Conservation (phyloP, 1,139 yeast species). For the Schwanniomyces etchellsii region DNA sequence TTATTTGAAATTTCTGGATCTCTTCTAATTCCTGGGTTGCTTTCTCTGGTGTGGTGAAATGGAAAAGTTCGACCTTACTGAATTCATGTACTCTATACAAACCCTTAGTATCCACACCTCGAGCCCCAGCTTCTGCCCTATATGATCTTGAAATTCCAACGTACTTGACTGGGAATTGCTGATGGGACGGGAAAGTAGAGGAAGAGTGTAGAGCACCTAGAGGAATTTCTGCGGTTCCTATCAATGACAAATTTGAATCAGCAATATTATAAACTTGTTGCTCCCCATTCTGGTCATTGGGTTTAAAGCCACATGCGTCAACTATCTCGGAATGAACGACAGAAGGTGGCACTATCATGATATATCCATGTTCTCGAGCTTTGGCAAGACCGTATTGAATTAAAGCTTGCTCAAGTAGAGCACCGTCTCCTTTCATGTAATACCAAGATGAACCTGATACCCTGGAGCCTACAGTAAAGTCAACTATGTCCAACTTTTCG, state of each 20-base stretch:
- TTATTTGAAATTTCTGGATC: slow-evolving; percentile 59
- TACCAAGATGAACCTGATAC: slow-evolving; percentile 89
- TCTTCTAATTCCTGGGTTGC: slow-evolving; percentile 53
- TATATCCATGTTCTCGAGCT: slow-evolving; percentile 67
- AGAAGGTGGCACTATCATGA: slow-evolving; percentile 76
- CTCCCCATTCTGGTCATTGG: slow-evolving; percentile 84
- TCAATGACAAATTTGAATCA: slow-evolving; percentile 54
- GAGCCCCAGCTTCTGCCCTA: slow-evolving; percentile 96
- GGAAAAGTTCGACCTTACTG: slow-evolving; percentile 91
- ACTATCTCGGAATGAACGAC: slow-evolving; percentile 75
- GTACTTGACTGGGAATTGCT: slow-evolving; percentile 46
- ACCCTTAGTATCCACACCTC: slow-evolving; percentile 91
- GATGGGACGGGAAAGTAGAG: slow-evolving; percentile 14
- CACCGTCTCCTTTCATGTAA: slow-evolving; percentile 81
- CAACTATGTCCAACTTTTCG: slow-evolving; percentile 54
- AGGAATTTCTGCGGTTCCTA: slow-evolving; percentile 96
- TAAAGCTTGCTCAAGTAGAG: slow-evolving; percentile 83
- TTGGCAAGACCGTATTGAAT: slow-evolving; percentile 67
- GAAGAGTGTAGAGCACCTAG: slow-evolving; percentile 64
- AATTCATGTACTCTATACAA: slow-evolving; percentile 94
- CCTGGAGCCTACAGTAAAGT: slow-evolving; percentile 65
- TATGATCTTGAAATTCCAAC: slow-evolving; percentile 87
- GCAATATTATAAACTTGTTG: slow-evolving; percentile 72
- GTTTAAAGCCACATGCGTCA: slow-evolving; percentile 91
- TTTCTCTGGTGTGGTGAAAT: slow-evolving; percentile 52